A percentile compares a stretch with the other conserved stretches of the same genome.
Evolutionary conservation across 2,329 filamentous ascomycete genomes (phyloP).

Genomic region (Thermochaetoides dissita): DNA sequence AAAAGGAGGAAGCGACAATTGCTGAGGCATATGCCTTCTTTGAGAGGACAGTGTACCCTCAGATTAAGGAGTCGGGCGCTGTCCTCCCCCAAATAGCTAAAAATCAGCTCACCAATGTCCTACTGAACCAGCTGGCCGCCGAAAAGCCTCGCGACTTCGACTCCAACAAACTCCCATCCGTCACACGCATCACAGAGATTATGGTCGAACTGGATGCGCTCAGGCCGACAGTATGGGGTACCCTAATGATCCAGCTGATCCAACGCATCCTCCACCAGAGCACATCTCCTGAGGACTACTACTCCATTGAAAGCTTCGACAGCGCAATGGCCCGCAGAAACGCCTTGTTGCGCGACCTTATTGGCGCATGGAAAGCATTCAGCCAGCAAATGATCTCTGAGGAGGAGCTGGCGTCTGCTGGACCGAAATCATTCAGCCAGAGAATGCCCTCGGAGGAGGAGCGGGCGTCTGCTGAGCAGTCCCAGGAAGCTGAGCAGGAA

Average conservation of each 20-base stretch:
- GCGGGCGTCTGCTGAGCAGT: neutral
- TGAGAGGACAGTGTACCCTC: conserved; percentile 19
- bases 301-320: conserved; percentile 17
- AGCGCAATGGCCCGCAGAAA: conserved; percentile 19
- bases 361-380: conserved; percentile 28
- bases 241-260: conserved; percentile 22
- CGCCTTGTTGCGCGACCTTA: conserved; percentile 24
- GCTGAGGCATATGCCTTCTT: conserved; percentile 21
- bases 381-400: conserved; percentile 18
- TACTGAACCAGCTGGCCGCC: conserved; percentile 20
- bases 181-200: conserved; percentile 25
- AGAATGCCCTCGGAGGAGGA: conserved; percentile 12
- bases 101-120: conserved; percentile 13
- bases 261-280: conserved; percentile 19
- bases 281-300: conserved; percentile 15
- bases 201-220: conserved; percentile 23
- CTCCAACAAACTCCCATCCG: conserved; percentile 20
- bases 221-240: conserved; percentile 21
- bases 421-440: conserved; percentile 27
- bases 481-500: neutral
- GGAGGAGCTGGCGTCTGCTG: neutral
- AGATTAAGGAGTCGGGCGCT: conserved; percentile 13
- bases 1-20: conserved; percentile 8
- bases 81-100: conserved; percentile 21
- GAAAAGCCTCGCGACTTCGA: conserved; percentile 22